Percentiles rank a stretch among this genome's conserved stretches.
These are phyloP conservation scores for Porogramme epimiltina DNA, from an alignment of 1,284 basidiomycete genomes.

Conservation along the genomic window DNA sequence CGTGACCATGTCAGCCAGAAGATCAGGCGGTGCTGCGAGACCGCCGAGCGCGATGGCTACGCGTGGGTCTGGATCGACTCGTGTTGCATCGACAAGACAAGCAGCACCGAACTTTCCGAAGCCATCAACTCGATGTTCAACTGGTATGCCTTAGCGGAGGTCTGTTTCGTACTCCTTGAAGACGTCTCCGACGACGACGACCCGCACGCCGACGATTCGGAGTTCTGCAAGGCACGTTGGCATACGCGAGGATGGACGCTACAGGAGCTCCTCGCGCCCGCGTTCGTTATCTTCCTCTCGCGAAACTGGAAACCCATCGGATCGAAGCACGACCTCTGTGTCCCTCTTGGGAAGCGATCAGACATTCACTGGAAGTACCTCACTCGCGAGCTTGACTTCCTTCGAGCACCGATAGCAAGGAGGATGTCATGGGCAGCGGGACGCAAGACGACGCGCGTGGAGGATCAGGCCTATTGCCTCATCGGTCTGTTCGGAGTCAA, in stretches of 20 bases:
- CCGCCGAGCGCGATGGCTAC: neutral
- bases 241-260: slow-evolving; percentile 5
- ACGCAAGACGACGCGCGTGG: neutral
- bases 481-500: slow-evolving; percentile 1
- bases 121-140: slow-evolving; percentile 6
- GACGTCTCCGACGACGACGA: neutral
- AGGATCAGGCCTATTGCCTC: slow-evolving; percentile 2
- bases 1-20: too few species aligned
- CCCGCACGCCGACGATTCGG: neutral
- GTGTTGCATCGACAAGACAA: slow-evolving; percentile 8
- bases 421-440: neutral
- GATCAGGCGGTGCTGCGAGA: too few species aligned
- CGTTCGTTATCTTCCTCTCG: neutral
- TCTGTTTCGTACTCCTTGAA: neutral
- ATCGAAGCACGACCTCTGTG: neutral
- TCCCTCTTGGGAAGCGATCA: neutral
- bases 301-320: neutral
- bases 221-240: neutral
- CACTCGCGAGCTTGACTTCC: neutral
- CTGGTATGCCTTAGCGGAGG: slow-evolving; percentile 1
- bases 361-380: neutral
- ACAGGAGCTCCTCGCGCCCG: slow-evolving; percentile 6
- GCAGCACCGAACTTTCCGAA: slow-evolving; percentile 8
- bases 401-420: neutral
- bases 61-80: slow-evolving; percentile 5